Evolutionary conservation across 2,329 filamentous ascomycete species (phyloP).

Genomic region (Calonectria naviculata): DNA sequence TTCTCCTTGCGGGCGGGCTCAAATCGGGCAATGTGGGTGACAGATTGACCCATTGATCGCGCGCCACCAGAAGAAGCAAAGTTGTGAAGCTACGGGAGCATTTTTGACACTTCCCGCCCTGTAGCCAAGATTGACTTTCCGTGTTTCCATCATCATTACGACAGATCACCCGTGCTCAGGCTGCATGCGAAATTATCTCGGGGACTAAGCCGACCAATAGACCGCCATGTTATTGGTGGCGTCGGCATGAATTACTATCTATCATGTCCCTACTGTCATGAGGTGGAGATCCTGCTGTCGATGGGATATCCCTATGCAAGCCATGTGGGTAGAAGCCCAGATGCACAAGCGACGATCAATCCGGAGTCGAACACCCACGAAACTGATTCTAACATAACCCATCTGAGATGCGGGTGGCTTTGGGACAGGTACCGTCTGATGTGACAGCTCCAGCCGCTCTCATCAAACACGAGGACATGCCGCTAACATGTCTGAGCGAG

Average conservation of each 20-base stretch:
- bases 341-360: background rate
- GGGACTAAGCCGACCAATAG: background rate
- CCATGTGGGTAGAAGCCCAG: slow-evolving; percentile 2
- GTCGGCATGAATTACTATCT: background rate
- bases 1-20: background rate
- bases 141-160: background rate
- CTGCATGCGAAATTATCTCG: background rate
- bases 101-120: background rate
- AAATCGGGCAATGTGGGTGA: background rate
- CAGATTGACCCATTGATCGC: background rate
- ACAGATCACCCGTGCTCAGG: background rate
- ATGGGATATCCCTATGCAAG: background rate
- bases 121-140: background rate
- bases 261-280: background rate
- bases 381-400: background rate
- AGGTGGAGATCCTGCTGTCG: background rate
- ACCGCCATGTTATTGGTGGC: background rate
- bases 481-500: background rate
- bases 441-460: background rate
- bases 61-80: background rate
- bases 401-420: background rate
- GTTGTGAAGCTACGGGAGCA: background rate
- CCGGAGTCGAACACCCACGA: background rate
- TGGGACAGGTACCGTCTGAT: too few relatives aligned
- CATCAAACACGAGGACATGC: background rate